These are phyloP conservation scores for Dictyostelium firmibasis DNA, from an alignment of 78 protist genomes.

Conservation along the genomic window DNA sequence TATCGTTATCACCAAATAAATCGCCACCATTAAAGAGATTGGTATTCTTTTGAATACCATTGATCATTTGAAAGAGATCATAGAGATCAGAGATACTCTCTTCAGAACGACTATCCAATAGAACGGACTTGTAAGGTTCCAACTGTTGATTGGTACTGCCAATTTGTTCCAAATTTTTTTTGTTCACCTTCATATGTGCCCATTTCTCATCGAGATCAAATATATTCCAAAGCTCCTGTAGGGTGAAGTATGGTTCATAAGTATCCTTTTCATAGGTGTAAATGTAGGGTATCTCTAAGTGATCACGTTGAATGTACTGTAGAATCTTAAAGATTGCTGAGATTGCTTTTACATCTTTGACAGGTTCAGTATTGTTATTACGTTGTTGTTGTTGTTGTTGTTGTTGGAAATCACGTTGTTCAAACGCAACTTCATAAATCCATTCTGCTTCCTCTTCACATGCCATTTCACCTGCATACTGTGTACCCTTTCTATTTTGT, in stretches of 20 bases:
- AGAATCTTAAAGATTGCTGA: conserved; percentile 27
- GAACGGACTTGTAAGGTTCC: not conserved
- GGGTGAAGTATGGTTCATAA: conserved; percentile 22
- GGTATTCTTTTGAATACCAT: conserved; percentile 3
- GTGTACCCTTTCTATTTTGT: conserved; percentile 35
- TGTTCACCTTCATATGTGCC: conserved; percentile 20
- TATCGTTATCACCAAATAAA: not conserved
- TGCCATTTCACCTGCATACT: conserved; percentile 19
- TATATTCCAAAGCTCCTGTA: conserved; percentile 74
- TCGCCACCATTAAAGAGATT: not conserved
- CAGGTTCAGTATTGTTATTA: not conserved
- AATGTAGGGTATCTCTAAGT: conserved; percentile 71
- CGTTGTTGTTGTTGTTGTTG: not conserved
- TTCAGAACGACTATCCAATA: conserved; percentile 20
- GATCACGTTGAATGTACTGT: conserved; percentile 38
- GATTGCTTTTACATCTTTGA: conserved; percentile 5
- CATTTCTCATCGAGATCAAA: conserved; percentile 79
- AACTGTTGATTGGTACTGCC: not conserved
- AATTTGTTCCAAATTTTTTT: conserved; percentile 33
- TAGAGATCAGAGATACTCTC: conserved; percentile 66
- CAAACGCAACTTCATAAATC: conserved; percentile 54
- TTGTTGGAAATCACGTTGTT: not conserved
- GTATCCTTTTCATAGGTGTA: conserved; percentile 62
- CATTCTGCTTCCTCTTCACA: conserved; percentile 61
- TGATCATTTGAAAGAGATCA: conserved; percentile 67